Evolutionary conservation across 1,139 yeast species (phyloP).

Genomic region (Sugiyamaella novakii): DNA sequence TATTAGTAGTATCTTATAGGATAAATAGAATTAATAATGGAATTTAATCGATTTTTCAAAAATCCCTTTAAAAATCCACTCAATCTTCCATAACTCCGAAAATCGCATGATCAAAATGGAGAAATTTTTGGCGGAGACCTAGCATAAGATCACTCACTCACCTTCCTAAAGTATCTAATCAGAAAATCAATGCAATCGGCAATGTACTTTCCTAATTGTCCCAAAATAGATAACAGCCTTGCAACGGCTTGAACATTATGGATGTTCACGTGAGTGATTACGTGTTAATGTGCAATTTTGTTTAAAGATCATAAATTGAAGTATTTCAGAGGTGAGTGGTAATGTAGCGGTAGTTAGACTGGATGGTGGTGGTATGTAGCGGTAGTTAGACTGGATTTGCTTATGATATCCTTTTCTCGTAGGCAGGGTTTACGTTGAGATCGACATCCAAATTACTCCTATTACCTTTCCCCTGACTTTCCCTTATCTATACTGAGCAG

Average conservation of each 20-base stretch:
- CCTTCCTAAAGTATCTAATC: slow-evolving; percentile 13
- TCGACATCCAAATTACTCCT: slow-evolving; percentile 5
- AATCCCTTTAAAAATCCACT: too few species aligned
- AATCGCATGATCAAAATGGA: neutral
- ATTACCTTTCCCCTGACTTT: slow-evolving; percentile 4
- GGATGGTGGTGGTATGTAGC: too few species aligned
- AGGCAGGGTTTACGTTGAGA: neutral
- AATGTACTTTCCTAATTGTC: slow-evolving; percentile 9
- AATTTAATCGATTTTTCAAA: neutral
- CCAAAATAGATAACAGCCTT: slow-evolving; percentile 9
- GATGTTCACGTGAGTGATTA: too few species aligned
- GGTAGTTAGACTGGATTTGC: too few species aligned
- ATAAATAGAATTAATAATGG: too few species aligned
- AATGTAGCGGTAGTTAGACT: too few species aligned
- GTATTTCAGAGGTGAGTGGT: too few species aligned
- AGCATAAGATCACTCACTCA: neutral
- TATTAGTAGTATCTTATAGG: too few species aligned
- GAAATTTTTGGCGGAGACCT: neutral
- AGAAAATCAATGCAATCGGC: slow-evolving; percentile 3
- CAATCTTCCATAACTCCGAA: neutral
- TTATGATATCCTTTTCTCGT: too few species aligned
- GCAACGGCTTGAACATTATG: slow-evolving; percentile 3
- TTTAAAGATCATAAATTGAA: too few species aligned
- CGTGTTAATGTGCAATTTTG: too few species aligned
- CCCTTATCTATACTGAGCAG: too few species aligned